Percentiles rank a stretch among this genome's conserved stretches.
Conservation (phyloP, 805 yeast species). For the Wickerhamiella sorbophila region DNA sequence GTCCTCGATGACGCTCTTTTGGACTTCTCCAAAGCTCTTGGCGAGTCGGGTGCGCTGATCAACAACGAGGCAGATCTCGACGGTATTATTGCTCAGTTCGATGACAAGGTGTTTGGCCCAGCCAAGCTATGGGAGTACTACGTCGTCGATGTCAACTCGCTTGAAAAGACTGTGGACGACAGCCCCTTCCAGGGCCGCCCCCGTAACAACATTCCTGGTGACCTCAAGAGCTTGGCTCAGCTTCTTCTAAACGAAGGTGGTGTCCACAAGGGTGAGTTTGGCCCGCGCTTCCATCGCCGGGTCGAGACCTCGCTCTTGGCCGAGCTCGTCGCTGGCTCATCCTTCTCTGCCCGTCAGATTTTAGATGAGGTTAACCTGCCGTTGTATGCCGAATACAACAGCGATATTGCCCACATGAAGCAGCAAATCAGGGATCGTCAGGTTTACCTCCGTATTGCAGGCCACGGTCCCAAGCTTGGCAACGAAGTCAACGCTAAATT, state of each 20-base stretch:
- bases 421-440: conserved; percentile 64
- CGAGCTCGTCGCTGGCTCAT: conserved; percentile 30
- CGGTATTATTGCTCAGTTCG: conserved; percentile 43
- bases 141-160: conserved; percentile 42
- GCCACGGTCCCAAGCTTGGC: conserved; percentile 71
- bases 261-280: conserved; percentile 28
- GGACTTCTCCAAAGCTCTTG: conserved; percentile 47
- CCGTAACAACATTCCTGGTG: conserved; percentile 29
- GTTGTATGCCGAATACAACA: conserved; percentile 59
- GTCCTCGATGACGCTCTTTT: conserved; percentile 62
- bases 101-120: conserved; percentile 38
- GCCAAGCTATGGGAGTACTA: conserved; percentile 81
- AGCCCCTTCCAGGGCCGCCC: conserved; percentile 28
- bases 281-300: conserved; percentile 40
- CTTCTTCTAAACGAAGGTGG: conserved; percentile 31
- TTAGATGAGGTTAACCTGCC: conserved; percentile 68
- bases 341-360: conserved; percentile 27
- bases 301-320: conserved; percentile 40
- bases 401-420: conserved; percentile 49
- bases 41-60: conserved; percentile 39
- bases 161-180: conserved; percentile 24
- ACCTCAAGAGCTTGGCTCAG: conserved; percentile 30
- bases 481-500: conserved; percentile 33
- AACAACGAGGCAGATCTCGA: conserved; percentile 42
- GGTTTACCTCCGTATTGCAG: conserved; percentile 60